These are phyloP conservation scores for Carex littledalei DNA, from an alignment of 176 grass and related monocot genomes.

Conservation along the genomic window DNA sequence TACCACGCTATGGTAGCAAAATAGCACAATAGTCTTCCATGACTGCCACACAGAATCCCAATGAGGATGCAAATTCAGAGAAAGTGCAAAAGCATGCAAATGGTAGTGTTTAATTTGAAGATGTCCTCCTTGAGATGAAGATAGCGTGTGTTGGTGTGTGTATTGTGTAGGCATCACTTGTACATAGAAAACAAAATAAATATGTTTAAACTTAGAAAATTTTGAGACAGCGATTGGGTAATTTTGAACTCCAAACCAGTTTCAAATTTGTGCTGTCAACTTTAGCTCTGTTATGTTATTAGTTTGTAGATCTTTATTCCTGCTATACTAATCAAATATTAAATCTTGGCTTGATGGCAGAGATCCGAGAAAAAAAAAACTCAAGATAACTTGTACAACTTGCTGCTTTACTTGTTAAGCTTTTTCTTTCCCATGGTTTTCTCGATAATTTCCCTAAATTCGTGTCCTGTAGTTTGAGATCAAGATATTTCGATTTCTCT, in stretches of 20 bases:
- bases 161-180: conserved; percentile 1
- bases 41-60: conserved; percentile 24
- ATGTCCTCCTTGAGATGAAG: not conserved
- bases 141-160: not conserved
- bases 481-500: not conserved
- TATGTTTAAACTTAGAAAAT: conserved; percentile 20
- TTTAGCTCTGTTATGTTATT: not conserved
- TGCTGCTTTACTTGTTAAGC: not conserved
- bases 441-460: not conserved
- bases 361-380: not conserved
- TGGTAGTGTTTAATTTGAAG: not conserved
- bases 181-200: conserved; percentile 24
- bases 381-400: not conserved
- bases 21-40: too few species aligned
- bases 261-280: not conserved
- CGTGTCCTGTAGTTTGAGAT: not conserved
- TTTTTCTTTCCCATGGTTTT: not conserved
- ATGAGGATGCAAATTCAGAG: conserved; percentile 18
- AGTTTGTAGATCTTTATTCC: not conserved
- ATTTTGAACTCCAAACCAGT: not conserved
- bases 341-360: not conserved
- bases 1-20: too few species aligned
- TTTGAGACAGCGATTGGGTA: not conserved
- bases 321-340: not conserved
- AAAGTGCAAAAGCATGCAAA: conserved; percentile 22